These are phyloP conservation scores for Leucaena leucocephala DNA, from an alignment of 306 rosid genomes.

Conservation along the genomic window DNA sequence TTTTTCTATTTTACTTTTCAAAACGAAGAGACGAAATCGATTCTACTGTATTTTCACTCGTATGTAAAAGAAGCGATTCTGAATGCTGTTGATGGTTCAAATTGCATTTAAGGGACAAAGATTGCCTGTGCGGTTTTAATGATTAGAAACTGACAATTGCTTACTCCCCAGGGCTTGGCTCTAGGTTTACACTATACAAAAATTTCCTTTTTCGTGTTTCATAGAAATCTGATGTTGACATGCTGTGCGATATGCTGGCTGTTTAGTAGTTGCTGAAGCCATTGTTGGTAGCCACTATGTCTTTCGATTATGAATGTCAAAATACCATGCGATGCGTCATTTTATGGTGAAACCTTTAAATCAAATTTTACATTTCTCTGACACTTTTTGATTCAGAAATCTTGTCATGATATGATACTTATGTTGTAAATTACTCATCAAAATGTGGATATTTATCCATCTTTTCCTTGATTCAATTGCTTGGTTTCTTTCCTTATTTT, in stretches of 20 bases:
- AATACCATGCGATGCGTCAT: not conserved
- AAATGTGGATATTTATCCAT: not conserved
- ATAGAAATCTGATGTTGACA: not conserved
- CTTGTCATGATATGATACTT: constrained; percentile 5
- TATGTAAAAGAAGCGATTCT: not conserved
- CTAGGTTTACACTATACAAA: not conserved
- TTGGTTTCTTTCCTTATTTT: not conserved
- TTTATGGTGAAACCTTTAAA: not conserved
- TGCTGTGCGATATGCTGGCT: not conserved
- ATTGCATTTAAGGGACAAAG: not conserved
- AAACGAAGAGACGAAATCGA: not conserved
- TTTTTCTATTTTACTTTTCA: not conserved
- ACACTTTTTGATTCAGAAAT: not conserved
- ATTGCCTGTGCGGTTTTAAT: not conserved
- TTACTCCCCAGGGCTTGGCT: not conserved
- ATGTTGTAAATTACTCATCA: not conserved
- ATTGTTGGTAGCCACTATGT: too few species aligned
- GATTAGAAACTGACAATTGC: not conserved
- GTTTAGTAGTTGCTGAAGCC: too few species aligned
- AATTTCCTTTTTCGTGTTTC: not conserved
- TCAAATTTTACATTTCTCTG: not conserved
- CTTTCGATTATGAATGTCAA: not conserved
- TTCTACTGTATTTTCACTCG: not conserved
- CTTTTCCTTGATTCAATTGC: not conserved
- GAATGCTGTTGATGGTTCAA: not conserved